Base-by-base conservation (phyloP, 345 rosid species). In the Passiflora organensis region DNA sequence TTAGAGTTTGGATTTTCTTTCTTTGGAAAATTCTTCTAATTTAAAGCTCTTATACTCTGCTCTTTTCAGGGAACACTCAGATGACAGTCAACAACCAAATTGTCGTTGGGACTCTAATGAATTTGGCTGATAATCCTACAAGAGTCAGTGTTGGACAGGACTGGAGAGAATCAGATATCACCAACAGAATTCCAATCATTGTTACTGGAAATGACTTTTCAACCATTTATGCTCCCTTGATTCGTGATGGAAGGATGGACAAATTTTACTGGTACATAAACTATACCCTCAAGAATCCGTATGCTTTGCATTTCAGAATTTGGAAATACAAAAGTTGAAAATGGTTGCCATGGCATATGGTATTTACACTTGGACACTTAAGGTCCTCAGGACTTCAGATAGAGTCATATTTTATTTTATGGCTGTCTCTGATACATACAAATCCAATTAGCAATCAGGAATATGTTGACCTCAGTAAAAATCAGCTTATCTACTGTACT, bases 191-290 rank as follows among this genome's bases (percentile, higher is more conserved):
- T 52, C 98, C 98, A 50, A 79, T 91, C 25, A 88, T 88, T 69
- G 79, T 81, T 65, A 91, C 98, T 9, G 96, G 96, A 37, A 91
- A 91, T 59, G 96, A 91, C 73, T 82, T 91, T 66, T 84, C 96
- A 51, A 88, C 55, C 20, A 72, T 91, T 43, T 91, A 88, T 71
- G 93, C 98, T 51, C 98, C 98, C 74, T 69, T 91, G 78, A 88
- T 91, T 69, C 95, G 96, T 62, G 98, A 91, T 73, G 98, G 98
- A 62, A 84, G 98, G 76, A 88, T 88, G 96, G 96, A 91, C 24
- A 91, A 88, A 72, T 91, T 91, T 48, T 88, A 79, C 77, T 91
- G 98, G 96, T 91, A 80, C 10, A 13, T 53, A 2, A 3, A 28
- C 8, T 39, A 55, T 45, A 49, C 22, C 55, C 43, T 32, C 24